Evolutionary conservation across 2,329 filamentous ascomycete genomes (phyloP).

Genomic region (Sphaerostilbella broomeana): DNA sequence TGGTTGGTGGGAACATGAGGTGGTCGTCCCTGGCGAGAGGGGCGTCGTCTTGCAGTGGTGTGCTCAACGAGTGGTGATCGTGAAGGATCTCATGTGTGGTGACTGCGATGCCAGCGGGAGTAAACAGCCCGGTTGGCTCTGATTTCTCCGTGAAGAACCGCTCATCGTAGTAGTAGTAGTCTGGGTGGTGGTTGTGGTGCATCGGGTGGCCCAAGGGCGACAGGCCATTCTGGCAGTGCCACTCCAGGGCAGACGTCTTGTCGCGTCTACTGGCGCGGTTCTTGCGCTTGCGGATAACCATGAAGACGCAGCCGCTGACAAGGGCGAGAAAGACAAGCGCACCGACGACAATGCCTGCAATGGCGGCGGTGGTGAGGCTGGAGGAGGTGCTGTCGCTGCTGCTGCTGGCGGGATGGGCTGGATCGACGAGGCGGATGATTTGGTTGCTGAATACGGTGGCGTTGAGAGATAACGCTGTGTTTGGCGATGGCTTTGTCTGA

Average conservation of each 20-base stretch:
- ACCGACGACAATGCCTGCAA: conserved; percentile 40
- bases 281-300: conserved; percentile 40
- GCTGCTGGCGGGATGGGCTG: neutral
- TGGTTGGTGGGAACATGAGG: neutral
- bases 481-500: conserved; percentile 36
- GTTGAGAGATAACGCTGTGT: conserved; percentile 33
- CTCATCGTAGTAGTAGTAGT: conserved; percentile 3
- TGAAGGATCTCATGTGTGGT: no score
- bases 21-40: no score
- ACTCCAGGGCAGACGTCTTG: conserved; percentile 40
- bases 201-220: conserved; percentile 1
- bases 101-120: no score
- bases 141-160: no score
- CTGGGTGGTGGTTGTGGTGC: neutral
- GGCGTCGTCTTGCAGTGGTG: no score
- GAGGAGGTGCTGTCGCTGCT: conserved; percentile 2
- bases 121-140: no score
- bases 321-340: conserved; percentile 32
- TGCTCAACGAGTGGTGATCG: no score
- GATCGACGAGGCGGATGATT: conserved; percentile 6
- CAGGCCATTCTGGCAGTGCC: conserved; percentile 38
- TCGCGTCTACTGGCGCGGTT: conserved; percentile 22
- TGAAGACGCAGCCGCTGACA: conserved; percentile 33
- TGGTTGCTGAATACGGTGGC: conserved; percentile 38
- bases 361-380: conserved; percentile 31